phyloP scores from a whole-genome alignment of 2,329 filamentous ascomycete species.

The Penicillium verrucosum region DNA sequence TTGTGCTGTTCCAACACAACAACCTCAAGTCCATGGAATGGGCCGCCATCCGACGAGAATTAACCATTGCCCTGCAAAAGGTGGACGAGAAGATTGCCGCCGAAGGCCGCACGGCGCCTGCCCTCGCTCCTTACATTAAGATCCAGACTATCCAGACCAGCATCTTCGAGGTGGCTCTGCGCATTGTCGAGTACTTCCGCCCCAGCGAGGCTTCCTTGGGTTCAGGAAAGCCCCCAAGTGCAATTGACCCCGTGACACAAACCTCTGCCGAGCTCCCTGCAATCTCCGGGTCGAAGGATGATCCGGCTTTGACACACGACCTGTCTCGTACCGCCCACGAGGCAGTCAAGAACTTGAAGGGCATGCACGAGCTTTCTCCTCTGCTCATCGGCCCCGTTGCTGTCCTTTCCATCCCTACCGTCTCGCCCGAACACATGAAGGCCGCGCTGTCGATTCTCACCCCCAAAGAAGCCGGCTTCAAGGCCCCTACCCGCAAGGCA shows the following conservation, averaged over 20 bases:
- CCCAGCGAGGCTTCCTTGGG: constrained; percentile 38
- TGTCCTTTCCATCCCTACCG: constrained; percentile 72
- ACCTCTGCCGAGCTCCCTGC: constrained; percentile 31
- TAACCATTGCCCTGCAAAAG: constrained; percentile 59
- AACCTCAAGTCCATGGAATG: constrained; percentile 73
- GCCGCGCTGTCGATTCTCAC: constrained; percentile 74
- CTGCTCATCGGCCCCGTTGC: constrained; percentile 80
- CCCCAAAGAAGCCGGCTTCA: constrained; percentile 69
- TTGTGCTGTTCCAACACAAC: constrained; percentile 82
- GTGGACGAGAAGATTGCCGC: constrained; percentile 67
- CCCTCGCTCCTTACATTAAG: constrained; percentile 62
- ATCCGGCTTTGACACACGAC: constrained; percentile 53
- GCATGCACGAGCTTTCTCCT: constrained; percentile 63
- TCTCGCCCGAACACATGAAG: constrained; percentile 80
- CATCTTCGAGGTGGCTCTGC: constrained; percentile 81
- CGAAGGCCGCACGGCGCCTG: constrained; percentile 41
- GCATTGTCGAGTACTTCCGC: constrained; percentile 80
- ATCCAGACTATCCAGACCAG: constrained; percentile 83
- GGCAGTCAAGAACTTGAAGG: constrained; percentile 49
- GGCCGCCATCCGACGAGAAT: constrained; percentile 67
- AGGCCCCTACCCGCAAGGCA: constrained; percentile 70
- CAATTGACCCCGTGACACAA: constrained; percentile 30
- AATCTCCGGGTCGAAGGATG: constrained; percentile 32
- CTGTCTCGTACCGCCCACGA: constrained; percentile 56
- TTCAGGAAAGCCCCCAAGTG: constrained; percentile 21